These are phyloP conservation scores for Bathelium albidoporum DNA, from an alignment of 495 filamentous ascomycete species.

Conservation along the genomic window DNA sequence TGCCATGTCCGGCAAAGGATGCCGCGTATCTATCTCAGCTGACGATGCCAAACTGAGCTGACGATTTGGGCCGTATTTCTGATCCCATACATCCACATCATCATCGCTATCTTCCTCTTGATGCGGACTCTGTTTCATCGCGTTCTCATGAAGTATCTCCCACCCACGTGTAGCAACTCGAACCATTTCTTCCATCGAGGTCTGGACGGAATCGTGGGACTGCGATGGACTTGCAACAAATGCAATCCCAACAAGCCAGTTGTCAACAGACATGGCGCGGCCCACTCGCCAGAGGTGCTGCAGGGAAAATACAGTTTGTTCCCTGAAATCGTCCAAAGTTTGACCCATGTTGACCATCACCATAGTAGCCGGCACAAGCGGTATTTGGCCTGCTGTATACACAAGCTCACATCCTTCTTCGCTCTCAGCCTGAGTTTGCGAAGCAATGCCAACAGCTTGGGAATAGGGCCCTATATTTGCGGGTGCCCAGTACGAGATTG, in stretches of 20 bases:
- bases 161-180: constrained; percentile 44
- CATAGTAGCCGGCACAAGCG: constrained; percentile 77
- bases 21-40: not conserved
- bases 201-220: constrained; percentile 27
- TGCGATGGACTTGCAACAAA: constrained; percentile 44
- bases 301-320: constrained; percentile 54
- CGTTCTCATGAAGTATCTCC: constrained; percentile 22
- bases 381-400: constrained; percentile 81
- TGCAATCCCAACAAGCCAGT: constrained; percentile 63
- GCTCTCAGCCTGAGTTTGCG: constrained; percentile 23
- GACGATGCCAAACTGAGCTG: constrained; percentile 13
- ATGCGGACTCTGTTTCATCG: constrained; percentile 14
- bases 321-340: constrained; percentile 12
- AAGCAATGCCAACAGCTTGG: constrained; percentile 56
- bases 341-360: constrained; percentile 26
- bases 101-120: constrained; percentile 33
- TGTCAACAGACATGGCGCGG: constrained; percentile 54
- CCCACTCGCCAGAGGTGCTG: constrained; percentile 91
- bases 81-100: constrained; percentile 65
- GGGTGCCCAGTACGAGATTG: constrained; percentile 91
- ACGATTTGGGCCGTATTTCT: constrained; percentile 41
- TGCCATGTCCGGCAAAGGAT: constrained; percentile 19
- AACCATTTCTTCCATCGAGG: constrained; percentile 34
- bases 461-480: constrained; percentile 98
- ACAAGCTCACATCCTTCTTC: constrained; percentile 29